Evolutionary conservation across 257 asterid genomes (phyloP), one percentile per base, ranked within the genome.

Genomic region (Solanum rostratum): DNA sequence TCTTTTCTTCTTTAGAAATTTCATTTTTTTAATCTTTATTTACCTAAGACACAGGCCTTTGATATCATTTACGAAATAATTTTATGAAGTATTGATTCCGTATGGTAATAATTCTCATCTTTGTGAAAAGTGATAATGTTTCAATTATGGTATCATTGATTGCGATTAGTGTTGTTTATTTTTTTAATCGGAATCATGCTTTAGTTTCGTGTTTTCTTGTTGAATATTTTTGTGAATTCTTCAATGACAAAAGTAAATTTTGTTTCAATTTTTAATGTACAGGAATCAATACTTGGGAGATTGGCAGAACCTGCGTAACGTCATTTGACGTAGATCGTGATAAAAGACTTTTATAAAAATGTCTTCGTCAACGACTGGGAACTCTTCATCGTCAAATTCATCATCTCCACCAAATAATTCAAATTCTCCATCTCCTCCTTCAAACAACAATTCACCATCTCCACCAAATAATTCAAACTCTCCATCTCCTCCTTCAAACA

Each of bases 291-390:
- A 54, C 27, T 73, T 71, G 39, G 83, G 82, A 74, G 78, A 84
- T 73, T 20, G 76, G 86, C 65, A 4, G 53, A 22, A 27, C 12
- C 2, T 76, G 45, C 18, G 18, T 46, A 76, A 46, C 1, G 4
- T 49, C 20, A 29, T 50, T 7, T 70, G 14, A 22, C 50, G 39
- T 10, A 54, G 20, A 70, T 37, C 22, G 43, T 43, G 43, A 59
- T 15, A 57, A n/a, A 68, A 22, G 69, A 76, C 9, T 33, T 33
- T 27, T 24, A 22, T n/a, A 37, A 73, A 60, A 57, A 84, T 84
- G 86, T 84, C 86, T 54, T 84, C 82, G 30, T 57, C 83, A 71
- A 43, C 86, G 20, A 16, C 29, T 19, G 45, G 33, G 68, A 76
- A 57, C 18, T 15, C 86, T 84, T 76, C 82, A 30, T 39, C 86